Evolutionary conservation across 768 basidiomycete species (phyloP), one percentile per base, ranked within the genome.

Genomic region (Goffeauzyma gilvescens): DNA sequence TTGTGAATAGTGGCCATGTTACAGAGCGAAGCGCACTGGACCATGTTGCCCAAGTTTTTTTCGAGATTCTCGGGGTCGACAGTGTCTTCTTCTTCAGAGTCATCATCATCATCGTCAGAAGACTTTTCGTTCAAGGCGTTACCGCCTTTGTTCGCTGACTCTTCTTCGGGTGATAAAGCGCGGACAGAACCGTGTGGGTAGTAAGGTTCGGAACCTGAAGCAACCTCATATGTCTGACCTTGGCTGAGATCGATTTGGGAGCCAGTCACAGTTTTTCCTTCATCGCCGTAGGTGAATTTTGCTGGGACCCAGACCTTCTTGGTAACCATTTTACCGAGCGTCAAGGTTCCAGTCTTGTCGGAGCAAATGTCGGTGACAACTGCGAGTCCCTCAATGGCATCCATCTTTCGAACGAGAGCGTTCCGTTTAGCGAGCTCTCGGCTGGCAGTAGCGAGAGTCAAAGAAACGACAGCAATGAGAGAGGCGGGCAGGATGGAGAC

Each of bases 291-390:
- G n/a, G 32, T 26, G 6, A 45, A 32, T n/a, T 38, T 37, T 13
- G 44, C 44, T 13, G 44, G 44, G 13, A 45, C 38, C 44, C 44
- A 45, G 13, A 38, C 44, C 32, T 45, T 45, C 32, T 45, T 45
- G 31, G 40, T 32, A 4, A 45, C 44, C 44, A 45, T 45, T 38
- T 66, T 65, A 31, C 68, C 67, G 30, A 64, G 52, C 12, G 66
- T 68, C 30, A 68, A 54, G 13, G 76, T 78, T 20, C 76, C 76
- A 1, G 76, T 78, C 58, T 77, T 77, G 58, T 78, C 76, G 18
- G 73, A 74, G 55, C 75, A 77, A 40, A 70, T 55, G 37, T 69
- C 53, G 41, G 62, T 65, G 21, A 78, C 74, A 7, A 69, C 72
- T 9, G 75, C 73, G 30, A 78, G 55, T 38, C 71, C 74, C 54